Base-by-base conservation (phyloP, 129 eudicot genomes). In the Centaurea solstitialis region DNA sequence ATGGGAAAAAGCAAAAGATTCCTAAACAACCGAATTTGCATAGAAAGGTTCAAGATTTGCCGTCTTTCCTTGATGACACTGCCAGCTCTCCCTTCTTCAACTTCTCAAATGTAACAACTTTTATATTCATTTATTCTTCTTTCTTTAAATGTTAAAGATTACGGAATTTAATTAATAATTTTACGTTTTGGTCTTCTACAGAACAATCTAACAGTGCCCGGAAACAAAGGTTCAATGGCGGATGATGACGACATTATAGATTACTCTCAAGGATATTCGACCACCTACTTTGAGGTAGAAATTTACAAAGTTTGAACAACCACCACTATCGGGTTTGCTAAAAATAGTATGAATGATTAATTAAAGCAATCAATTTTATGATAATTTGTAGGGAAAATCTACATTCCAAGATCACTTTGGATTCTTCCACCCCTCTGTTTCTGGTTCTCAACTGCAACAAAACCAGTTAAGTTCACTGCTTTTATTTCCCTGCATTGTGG, bases 61-160 rank as follows among this genome's bases (percentile, higher is more conserved):
- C 86, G 67, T 81, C 87, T 72, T 80, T 91, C 43, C 96, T 93
- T 43, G 98, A 93, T 84, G 98, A 93, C 68, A 93, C 98, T 73
- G 98, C 98, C 23, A 93, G 96, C 87, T 93, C 98, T 0, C 86
- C 98, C 37, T 45, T 88, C 62, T 85, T 77, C 85, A 75, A 84
- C 76, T 76, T 80, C 80, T 75, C 92, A 80, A 65, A 76, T 80
- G 97, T 91, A 87, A 80, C 80, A 74, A 57, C 65, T n/a, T 57
- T 57, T 17, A 17, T 22, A 57, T 57, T 71, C 18, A 6, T 3
- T 9, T 13, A n/a, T 30, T 4, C 22, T 57, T 68, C 22, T 79
- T 68, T 57, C 28, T 18, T 18, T 53, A 6, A 78, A 68, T 17
- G 15, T 24, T 7, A 0, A 26, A 39, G 39, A 76, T 12, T 9